Base-by-base conservation (phyloP, 139 green algal genomes). In the Deuterostichococcus epilithicus region DNA sequence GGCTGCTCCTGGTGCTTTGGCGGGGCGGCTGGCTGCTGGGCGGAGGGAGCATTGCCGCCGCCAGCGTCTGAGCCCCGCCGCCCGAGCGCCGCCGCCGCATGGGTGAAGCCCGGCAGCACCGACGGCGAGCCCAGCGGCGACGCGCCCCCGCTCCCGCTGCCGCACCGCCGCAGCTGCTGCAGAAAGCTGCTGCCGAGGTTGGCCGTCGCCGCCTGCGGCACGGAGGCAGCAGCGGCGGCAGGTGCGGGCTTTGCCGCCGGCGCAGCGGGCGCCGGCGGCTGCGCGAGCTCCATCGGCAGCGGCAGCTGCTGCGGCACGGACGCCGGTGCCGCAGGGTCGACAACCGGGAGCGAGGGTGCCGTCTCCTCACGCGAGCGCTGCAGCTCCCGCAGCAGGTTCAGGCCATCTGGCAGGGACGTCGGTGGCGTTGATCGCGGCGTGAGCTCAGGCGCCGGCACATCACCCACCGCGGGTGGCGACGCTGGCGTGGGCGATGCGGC, bases 331-430 rank as follows among this genome's bases (percentile, higher is more conserved):
- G 42, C 8, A 8, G 13, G 42, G 8, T 8, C 8, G 42, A 23
- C 13, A 8, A 20, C 52, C 13, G 52, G 52, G 18, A 63, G 52
- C 52, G 52, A 25, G 10, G 52, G 10, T 13, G 52, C 52, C 13
- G 52, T 3, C 13, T 13, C 18, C 13, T 28, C 52, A 1, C 28
- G 23, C 38, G 26, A 13, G 36, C 36, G 52, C 58, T 69, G 73
- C 58, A 78, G 73, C 36, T 72, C 52, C 33, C 52, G 20, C 58
- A 78, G 60, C 60, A 78, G 59, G 25, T 13, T 38, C 35, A 35
- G 32, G 5, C 73, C 73, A 18, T 42, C 28, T 35, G n/a, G 42
- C 35, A 60, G 52, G 18, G 52, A 63, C 3, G 52, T 63, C 10
- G 52, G 18, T 3, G 52, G 52, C 52, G 52, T 25, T 20, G 52